These are phyloP conservation scores for Colletotrichum musae DNA, from an alignment of 2,329 filamentous ascomycete species.

Conservation along the genomic window DNA sequence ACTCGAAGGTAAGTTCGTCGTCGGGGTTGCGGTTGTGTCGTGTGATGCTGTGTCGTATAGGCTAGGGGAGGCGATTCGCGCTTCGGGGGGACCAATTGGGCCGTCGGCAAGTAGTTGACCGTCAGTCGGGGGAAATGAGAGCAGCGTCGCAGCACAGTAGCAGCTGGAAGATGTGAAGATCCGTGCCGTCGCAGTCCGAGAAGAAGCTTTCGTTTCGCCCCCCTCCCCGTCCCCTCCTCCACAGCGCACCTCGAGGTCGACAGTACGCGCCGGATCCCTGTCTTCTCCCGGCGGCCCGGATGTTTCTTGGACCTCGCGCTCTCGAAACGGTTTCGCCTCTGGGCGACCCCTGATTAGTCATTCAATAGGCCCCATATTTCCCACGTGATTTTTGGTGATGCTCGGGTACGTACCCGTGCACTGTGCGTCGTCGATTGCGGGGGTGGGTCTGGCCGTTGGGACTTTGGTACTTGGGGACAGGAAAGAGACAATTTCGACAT, in stretches of 20 bases:
- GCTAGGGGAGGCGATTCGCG: background rate
- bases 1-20: background rate
- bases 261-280: background rate
- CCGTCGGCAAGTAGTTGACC: background rate
- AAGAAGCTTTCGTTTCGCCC: background rate
- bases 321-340: constrained; percentile 23
- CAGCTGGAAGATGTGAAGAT: background rate
- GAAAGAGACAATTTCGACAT: too few relatives aligned
- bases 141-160: too few relatives aligned
- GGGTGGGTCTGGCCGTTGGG: background rate
- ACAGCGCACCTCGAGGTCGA: background rate
- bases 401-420: too few relatives aligned
- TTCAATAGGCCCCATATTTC: background rate
- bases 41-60: background rate
- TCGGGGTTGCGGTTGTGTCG: background rate
- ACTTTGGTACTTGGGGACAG: too few relatives aligned
- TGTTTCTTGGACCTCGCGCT: background rate
- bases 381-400: background rate
- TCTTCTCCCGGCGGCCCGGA: background rate
- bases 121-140: too few relatives aligned
- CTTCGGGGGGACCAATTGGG: constrained; percentile 11
- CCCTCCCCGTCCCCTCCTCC: too few relatives aligned
- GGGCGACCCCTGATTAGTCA: constrained; percentile 3
- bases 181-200: background rate
- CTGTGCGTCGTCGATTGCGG: background rate